These are phyloP conservation scores for Graphilbum sp. DNA, from an alignment of 2,329 filamentous ascomycete genomes.

Conservation along the genomic window DNA sequence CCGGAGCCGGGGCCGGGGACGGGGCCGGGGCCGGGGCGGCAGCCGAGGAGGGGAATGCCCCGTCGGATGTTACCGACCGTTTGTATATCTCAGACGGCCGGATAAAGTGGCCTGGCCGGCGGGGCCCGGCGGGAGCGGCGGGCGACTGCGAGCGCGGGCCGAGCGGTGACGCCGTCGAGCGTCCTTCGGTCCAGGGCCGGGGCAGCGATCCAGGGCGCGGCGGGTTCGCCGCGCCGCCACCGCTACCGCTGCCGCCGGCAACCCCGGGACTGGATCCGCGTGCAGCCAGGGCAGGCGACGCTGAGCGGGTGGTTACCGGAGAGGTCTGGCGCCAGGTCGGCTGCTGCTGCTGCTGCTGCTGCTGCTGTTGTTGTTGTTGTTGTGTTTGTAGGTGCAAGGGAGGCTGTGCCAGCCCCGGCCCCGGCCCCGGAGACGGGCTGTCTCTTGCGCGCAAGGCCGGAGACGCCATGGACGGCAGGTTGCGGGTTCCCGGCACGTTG, in stretches of 20 bases:
- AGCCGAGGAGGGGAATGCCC: not conserved
- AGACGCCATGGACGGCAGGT: slow-evolving; percentile 3
- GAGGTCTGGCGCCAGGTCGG: slow-evolving; percentile 5
- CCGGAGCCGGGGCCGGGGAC: not conserved
- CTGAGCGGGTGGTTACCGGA: too few relatives aligned
- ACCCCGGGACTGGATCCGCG: too few relatives aligned
- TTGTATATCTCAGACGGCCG: slow-evolving; percentile 66
- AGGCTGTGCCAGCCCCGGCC: slow-evolving; percentile 11
- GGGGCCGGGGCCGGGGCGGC: not conserved
- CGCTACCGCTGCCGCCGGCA: not conserved
- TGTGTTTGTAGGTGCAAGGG: not conserved
- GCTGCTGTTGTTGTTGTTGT: not conserved
- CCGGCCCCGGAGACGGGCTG: slow-evolving; percentile 7
- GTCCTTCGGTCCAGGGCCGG: slow-evolving; percentile 18
- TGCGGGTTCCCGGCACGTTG: not conserved
- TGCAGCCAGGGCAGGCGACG: too few relatives aligned
- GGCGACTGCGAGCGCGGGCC: slow-evolving; percentile 16
- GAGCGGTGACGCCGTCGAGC: slow-evolving; percentile 11
- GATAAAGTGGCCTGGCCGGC: slow-evolving; percentile 39
- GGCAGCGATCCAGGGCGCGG: slow-evolving; percentile 10
- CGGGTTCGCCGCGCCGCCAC: not conserved
- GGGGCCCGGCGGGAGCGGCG: slow-evolving; percentile 22
- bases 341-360: not conserved
- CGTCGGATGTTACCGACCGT: slow-evolving; percentile 25
- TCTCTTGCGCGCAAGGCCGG: slow-evolving; percentile 5